Evolutionary conservation across 768 basidiomycete species (phyloP).

Genomic region (Boletellus ananas): DNA sequence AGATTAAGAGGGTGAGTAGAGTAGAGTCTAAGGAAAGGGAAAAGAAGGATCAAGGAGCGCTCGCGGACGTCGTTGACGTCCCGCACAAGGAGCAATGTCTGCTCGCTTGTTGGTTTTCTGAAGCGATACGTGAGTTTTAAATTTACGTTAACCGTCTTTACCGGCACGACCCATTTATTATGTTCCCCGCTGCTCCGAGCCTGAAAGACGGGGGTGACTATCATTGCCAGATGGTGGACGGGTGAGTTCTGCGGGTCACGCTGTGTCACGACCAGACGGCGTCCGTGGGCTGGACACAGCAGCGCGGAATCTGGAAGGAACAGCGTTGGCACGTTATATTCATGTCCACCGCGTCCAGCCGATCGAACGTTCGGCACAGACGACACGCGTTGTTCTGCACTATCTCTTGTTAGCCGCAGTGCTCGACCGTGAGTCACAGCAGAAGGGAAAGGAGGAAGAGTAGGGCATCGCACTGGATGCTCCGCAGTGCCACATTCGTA

Average conservation of each 20-base stretch:
- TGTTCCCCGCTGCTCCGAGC: constrained; percentile 1
- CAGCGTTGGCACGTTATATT: constrained; percentile 2
- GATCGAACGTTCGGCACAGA: constrained; percentile 11
- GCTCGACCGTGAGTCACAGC: constrained; percentile 12
- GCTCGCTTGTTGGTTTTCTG: constrained; percentile 28
- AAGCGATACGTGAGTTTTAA: constrained; percentile 30
- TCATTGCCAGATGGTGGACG: neutral
- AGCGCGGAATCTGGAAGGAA: constrained; percentile 2
- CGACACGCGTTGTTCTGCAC: constrained; percentile 7
- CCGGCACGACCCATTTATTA: constrained; percentile 5
- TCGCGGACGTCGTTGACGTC: constrained; percentile 28
- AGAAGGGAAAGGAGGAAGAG: constrained; percentile 8
- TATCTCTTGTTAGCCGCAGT: neutral
- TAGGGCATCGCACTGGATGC: constrained; percentile 17
- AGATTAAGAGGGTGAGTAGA: constrained; percentile 26
- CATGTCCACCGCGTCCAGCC: constrained; percentile 1
- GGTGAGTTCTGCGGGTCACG: too few relatives aligned
- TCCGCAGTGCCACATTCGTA: constrained; percentile 8
- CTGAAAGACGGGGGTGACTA: neutral
- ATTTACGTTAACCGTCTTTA: constrained; percentile 27
- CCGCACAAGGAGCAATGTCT: constrained; percentile 20
- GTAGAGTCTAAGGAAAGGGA: constrained; percentile 19
- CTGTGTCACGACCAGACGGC: too few relatives aligned
- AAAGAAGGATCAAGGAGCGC: constrained; percentile 2
- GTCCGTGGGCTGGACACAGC: constrained; percentile 7